phyloP scores from a whole-genome alignment of 2,329 filamentous ascomycete species.

The Aspergillus awamori region DNA sequence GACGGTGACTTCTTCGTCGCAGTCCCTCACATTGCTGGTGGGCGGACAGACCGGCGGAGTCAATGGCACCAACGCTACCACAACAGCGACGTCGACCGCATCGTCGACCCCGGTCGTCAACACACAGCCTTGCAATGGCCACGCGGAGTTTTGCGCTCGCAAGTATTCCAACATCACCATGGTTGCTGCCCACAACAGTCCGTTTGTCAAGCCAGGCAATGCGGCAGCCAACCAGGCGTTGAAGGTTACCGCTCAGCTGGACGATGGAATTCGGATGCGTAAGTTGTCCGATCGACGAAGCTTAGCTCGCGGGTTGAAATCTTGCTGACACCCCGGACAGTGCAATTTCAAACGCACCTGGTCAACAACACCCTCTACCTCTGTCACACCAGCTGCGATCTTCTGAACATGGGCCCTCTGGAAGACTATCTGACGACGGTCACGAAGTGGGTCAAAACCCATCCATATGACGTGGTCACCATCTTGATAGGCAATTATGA shows the following conservation, averaged over 20 bases:
- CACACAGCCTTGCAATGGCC: constrained; percentile 78
- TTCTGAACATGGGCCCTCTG: constrained; percentile 80
- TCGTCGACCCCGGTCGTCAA: constrained; percentile 57
- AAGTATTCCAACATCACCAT: constrained; percentile 82
- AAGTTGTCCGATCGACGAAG: constrained; percentile 28
- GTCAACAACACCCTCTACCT: constrained; percentile 67
- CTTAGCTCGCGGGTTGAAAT: background rate
- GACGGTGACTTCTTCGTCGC: constrained; percentile 39
- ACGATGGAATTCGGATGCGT: constrained; percentile 69
- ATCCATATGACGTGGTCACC: constrained; percentile 87
- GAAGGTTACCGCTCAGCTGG: constrained; percentile 68
- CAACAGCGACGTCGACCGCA: constrained; percentile 49
- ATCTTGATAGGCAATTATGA: constrained; percentile 84
- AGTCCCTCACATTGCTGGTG: constrained; percentile 39
- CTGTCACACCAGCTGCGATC: constrained; percentile 81
- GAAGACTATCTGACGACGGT: constrained; percentile 72
- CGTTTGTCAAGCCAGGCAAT: constrained; percentile 71
- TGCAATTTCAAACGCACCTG: constrained; percentile 63
- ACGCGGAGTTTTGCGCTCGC: constrained; percentile 73
- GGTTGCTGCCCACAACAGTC: constrained; percentile 78
- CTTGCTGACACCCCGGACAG: constrained; percentile 35
- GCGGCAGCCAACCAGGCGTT: constrained; percentile 75
- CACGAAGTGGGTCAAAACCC: constrained; percentile 68
- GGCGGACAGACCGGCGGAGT: constrained; percentile 51
- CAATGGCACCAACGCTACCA: constrained; percentile 53